These are phyloP conservation scores for Daedaleopsis nitida DNA, from an alignment of 768 basidiomycete genomes.

Conservation along the genomic window DNA sequence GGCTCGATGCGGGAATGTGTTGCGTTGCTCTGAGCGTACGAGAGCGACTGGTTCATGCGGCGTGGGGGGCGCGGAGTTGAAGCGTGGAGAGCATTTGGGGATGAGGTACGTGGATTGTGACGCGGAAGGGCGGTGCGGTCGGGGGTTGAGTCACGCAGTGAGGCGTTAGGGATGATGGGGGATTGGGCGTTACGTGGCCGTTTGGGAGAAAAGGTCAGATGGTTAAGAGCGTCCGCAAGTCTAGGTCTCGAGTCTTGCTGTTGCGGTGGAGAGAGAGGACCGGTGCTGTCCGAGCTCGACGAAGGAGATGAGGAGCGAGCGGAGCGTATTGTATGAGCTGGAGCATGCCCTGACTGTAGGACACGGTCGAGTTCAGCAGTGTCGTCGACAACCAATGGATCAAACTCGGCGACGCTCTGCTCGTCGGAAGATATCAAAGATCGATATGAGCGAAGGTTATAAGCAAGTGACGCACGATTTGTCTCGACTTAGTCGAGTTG, in stretches of 20 bases:
- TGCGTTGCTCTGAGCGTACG: constrained; percentile 23
- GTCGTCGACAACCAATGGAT: constrained; percentile 62
- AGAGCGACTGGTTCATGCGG: constrained; percentile 27
- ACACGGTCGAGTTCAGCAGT: constrained; percentile 64
- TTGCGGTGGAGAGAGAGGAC: constrained; percentile 44
- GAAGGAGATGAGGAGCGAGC: constrained; percentile 50
- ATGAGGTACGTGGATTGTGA: constrained; percentile 21
- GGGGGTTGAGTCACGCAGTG: constrained; percentile 10
- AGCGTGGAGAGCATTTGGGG: constrained; percentile 13
- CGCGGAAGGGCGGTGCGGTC: constrained; percentile 14
- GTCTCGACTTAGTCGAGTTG: constrained; percentile 53
- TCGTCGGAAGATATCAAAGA: constrained; percentile 24
- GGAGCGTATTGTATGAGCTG: constrained; percentile 46
- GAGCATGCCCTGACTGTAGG: constrained; percentile 55
- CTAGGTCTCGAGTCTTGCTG: constrained; percentile 52
- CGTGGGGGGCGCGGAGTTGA: constrained; percentile 16
- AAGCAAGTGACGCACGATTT: constrained; percentile 40
- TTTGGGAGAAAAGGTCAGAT: constrained; percentile 74
- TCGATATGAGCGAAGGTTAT: neutral
- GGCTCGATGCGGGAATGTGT: constrained; percentile 38
- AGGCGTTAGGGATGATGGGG: constrained; percentile 14
- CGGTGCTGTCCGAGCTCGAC: constrained; percentile 42
- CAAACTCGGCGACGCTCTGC: constrained; percentile 43
- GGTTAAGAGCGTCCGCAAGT: constrained; percentile 70
- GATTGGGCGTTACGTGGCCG: constrained; percentile 57